Evolutionary conservation across 495 filamentous ascomycete species (phyloP).

Genomic region (Daldinia concentrica): DNA sequence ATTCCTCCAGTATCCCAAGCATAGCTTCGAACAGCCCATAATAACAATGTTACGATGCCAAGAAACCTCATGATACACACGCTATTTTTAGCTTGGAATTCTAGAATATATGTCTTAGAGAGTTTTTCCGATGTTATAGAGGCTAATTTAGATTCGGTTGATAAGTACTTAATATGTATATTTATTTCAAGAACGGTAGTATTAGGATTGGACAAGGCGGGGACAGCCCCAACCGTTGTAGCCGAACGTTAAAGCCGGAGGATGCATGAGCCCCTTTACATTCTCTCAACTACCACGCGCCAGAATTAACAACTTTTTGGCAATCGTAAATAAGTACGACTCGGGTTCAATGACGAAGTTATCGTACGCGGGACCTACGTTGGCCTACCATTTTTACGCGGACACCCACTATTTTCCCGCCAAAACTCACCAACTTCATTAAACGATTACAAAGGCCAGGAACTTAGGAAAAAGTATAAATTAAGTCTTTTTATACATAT

Average conservation of each 20-base stretch:
- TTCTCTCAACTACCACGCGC: background rate
- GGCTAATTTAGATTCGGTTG: no score
- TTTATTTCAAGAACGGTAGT: no score
- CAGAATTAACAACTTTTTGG: background rate
- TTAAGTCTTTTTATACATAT: no score
- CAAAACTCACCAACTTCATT: no score
- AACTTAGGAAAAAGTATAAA: no score
- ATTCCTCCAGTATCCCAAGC: background rate
- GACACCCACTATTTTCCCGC: no score
- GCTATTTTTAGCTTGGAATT: background rate
- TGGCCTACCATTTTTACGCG: no score
- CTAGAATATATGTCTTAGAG: background rate
- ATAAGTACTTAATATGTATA: no score
- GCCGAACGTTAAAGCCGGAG: background rate
- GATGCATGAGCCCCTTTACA: background rate
- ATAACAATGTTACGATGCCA: background rate
- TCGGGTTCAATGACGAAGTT: no score
- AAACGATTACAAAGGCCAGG: no score
- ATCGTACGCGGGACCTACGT: no score
- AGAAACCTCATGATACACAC: background rate
- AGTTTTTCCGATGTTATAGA: background rate
- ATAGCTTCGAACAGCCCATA: constrained; percentile 19
- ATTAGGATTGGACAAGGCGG: background rate
- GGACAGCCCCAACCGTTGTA: background rate
- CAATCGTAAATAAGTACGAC: background rate